A percentile compares a stretch with the other conserved stretches of the same genome.
Evolutionary conservation across 176 grass and related monocot genomes (phyloP).

Genomic region (Dactylis glomerata): DNA sequence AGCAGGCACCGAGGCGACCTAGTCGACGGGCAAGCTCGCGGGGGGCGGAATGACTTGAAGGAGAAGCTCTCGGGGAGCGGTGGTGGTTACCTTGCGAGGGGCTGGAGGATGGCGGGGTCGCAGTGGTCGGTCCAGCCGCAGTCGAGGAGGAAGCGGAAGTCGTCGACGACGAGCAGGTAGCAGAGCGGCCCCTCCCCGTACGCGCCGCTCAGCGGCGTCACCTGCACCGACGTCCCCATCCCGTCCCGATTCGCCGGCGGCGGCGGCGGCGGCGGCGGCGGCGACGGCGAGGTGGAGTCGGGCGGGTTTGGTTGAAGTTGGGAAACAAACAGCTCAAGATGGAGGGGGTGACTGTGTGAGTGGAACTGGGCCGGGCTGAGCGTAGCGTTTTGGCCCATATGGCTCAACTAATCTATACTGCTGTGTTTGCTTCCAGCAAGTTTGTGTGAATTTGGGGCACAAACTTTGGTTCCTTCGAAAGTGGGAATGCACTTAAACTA

Average conservation of each 20-base stretch:
- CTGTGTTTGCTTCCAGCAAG: no score
- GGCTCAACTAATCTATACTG: no score
- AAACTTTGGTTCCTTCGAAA: no score
- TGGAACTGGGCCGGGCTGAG: no score
- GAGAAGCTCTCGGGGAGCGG: not conserved
- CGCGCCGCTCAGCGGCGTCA: conserved; percentile 78
- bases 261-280: not conserved
- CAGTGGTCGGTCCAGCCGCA: conserved; percentile 97
- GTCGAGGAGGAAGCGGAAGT: conserved; percentile 93
- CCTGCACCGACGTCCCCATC: conserved; percentile 95
- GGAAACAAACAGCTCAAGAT: no score
- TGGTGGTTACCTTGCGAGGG: conserved; percentile 58
- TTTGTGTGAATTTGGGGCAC: no score
- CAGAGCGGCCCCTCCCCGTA: conserved; percentile 73
- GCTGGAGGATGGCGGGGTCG: conserved; percentile 71
- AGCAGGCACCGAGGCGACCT: not conserved
- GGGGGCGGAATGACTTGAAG: not conserved
- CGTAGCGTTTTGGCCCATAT: no score
- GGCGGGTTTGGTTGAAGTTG: no score
- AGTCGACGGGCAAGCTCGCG: not conserved
- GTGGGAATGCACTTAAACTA: no score
- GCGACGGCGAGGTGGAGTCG: no score
- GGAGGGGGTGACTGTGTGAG: no score
- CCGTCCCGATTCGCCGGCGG: not conserved
- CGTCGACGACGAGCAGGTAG: conserved; percentile 82